Base-by-base conservation (phyloP, 192 early-diverging fungal species). In the Backusella tuberculispora region DNA sequence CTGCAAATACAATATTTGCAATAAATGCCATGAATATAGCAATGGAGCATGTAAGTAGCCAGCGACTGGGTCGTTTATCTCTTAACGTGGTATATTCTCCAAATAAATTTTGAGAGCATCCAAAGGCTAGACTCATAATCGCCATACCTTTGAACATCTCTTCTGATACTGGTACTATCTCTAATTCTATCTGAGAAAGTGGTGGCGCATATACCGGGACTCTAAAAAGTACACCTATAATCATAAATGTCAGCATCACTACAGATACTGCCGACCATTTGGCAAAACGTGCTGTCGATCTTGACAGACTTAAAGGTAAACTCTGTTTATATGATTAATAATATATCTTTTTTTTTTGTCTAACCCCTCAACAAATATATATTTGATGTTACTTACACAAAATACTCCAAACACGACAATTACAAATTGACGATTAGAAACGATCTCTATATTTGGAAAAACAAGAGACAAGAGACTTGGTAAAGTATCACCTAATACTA, bases 61-160 rank as follows among this genome's bases (percentile, higher is more conserved):
- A 91, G 6, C 69, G 71, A 3, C 37, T 50, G 6, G 83, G 72
- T 13, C 86, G 78, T 46, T 85, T 83, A 42, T 83, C 46, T 9
- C 70, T 48, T 71, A 85, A 56, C 0, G 85, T 85, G 37, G 77
- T 66, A 69, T 85, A 91, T 41, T 79, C 84, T 73, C 85, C 82
- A 71, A 86, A 90, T 17, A 85, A 78, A 41, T 86, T 85, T 71
- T 91, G 90, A 29, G 87, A 75, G 50, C 87, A 90, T 15, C 86
- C 82, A 78, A 89, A 91, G 1, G 91, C 86, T 66, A 92, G 89
- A 1, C 88, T 85, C 78, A 92, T 90, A 47, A 92, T 86, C 26
- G 89, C 91, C 26, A 92, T 70, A 1, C 88, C 87, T 0, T 88
- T 86, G 66, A 92, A 80, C 37, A 89, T 79, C 76, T 86, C 85